Evolutionary conservation across 345 rosid genomes (phyloP).

Genomic region (Cardamine chenopodiifolia): DNA sequence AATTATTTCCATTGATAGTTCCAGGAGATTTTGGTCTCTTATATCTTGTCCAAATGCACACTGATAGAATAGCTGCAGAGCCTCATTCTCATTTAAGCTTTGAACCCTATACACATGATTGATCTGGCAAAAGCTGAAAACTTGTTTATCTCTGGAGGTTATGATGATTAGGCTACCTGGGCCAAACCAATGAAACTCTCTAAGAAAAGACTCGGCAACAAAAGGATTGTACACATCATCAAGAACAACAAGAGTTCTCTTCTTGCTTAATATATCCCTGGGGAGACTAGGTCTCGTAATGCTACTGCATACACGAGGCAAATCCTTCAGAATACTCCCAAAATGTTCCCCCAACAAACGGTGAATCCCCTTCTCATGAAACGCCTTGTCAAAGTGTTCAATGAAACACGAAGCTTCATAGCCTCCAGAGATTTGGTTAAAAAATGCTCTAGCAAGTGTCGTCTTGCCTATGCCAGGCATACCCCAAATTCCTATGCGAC

Average conservation of each 20-base stretch:
- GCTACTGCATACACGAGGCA: slow-evolving; percentile 23
- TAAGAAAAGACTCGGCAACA: slow-evolving; percentile 9
- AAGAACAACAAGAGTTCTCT: slow-evolving; percentile 35
- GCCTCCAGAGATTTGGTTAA: neutral
- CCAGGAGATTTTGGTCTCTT: neutral
- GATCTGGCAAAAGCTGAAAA: neutral
- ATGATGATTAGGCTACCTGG: slow-evolving; percentile 30
- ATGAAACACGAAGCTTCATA: slow-evolving; percentile 27
- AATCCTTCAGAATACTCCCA: neutral
- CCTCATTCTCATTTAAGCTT: neutral
- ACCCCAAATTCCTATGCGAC: slow-evolving; percentile 36
- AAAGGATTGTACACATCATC: slow-evolving; percentile 22
- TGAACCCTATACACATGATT: neutral
- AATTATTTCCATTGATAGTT: neutral
- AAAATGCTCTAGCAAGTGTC: slow-evolving; percentile 6
- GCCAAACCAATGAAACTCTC: slow-evolving; percentile 14
- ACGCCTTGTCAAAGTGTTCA: slow-evolving; percentile 4
- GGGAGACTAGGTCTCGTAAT: slow-evolving; percentile 15
- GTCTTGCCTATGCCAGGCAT: slow-evolving; percentile 38
- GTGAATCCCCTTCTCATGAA: neutral
- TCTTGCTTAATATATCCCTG: neutral
- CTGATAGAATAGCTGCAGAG: slow-evolving; percentile 11
- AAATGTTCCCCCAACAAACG: neutral
- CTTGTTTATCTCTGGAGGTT: slow-evolving; percentile 26
- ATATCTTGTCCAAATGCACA: neutral